Evolutionary conservation across 371 early-diverging fungal genomes (phyloP).

Genomic region (Apophysomyces elegans): DNA sequence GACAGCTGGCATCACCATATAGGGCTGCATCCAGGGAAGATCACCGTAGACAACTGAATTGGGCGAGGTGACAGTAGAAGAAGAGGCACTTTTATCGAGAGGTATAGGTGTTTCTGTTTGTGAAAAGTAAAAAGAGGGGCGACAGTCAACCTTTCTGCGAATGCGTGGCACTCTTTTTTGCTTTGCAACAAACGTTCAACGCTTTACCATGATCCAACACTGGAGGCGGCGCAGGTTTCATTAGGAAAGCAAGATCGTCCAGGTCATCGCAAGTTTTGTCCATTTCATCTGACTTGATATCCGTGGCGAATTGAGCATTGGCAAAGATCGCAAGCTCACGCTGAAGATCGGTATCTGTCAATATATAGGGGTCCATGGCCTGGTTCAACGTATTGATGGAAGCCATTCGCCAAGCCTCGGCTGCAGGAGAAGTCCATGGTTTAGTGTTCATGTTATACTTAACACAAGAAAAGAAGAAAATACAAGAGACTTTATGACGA

Average conservation of each 20-base stretch:
- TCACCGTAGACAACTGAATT: background rate
- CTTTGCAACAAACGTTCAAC: no score
- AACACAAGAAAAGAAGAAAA: background rate
- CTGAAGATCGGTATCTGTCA: constrained; percentile 44
- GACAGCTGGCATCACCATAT: background rate
- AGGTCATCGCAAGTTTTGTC: constrained; percentile 1
- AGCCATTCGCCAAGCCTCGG: background rate
- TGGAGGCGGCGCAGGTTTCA: background rate
- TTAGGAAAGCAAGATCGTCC: background rate
- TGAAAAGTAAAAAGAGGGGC: no score
- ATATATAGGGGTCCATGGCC: constrained; percentile 36
- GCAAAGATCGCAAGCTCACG: constrained; percentile 48
- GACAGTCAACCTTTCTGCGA: no score
- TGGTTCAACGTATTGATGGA: constrained; percentile 38
- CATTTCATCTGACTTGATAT: background rate
- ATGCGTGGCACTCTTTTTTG: no score
- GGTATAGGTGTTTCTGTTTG: no score
- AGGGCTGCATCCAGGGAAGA: background rate
- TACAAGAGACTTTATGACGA: background rate
- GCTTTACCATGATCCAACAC: background rate
- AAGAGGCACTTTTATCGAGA: no score
- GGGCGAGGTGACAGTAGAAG: no score
- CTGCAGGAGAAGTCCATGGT: background rate
- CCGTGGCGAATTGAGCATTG: constrained; percentile 57
- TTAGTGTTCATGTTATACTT: background rate